Conservation (phyloP, 164 flowering plant species). For the grape (Vitis vinifera) region DNA sequence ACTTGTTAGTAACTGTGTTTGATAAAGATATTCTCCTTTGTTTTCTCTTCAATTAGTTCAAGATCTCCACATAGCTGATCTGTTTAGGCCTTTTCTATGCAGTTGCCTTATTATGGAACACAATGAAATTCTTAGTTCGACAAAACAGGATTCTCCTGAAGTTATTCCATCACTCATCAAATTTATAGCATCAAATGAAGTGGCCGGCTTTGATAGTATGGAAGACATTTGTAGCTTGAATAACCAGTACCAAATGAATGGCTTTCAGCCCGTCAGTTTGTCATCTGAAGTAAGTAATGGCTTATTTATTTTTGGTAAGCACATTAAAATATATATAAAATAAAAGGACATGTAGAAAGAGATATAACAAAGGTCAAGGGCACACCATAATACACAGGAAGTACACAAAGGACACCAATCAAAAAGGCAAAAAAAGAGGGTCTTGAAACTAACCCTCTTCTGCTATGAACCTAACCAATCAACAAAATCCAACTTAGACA, state of each 20-base stretch:
- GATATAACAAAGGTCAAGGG: too few relatives aligned
- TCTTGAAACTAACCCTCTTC: too few relatives aligned
- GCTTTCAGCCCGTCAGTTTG: conserved; percentile 3
- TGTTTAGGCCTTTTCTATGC: background rate
- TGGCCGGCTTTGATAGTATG: conserved; percentile 41
- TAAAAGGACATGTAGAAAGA: too few relatives aligned
- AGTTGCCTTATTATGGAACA: conserved; percentile 29
- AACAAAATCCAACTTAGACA: too few relatives aligned
- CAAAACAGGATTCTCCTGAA: conserved; percentile 23
- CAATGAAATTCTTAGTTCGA: conserved; percentile 7
- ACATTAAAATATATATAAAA: too few relatives aligned
- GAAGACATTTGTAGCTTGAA: background rate
- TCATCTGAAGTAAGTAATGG: conserved; percentile 11
- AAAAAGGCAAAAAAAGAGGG: too few relatives aligned
- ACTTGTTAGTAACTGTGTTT: background rate
- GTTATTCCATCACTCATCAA: conserved; percentile 40
- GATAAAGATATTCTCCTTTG: background rate
- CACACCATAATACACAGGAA: too few relatives aligned
- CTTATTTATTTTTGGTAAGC: background rate
- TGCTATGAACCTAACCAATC: too few relatives aligned
- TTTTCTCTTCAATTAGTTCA: background rate
- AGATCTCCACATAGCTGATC: background rate
- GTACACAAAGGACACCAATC: too few relatives aligned
- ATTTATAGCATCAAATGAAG: conserved; percentile 28
- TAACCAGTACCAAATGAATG: conserved; percentile 6